Base-by-base conservation (phyloP, 1,284 basidiomycete genomes). In the Melampsora larici-populina region DNA sequence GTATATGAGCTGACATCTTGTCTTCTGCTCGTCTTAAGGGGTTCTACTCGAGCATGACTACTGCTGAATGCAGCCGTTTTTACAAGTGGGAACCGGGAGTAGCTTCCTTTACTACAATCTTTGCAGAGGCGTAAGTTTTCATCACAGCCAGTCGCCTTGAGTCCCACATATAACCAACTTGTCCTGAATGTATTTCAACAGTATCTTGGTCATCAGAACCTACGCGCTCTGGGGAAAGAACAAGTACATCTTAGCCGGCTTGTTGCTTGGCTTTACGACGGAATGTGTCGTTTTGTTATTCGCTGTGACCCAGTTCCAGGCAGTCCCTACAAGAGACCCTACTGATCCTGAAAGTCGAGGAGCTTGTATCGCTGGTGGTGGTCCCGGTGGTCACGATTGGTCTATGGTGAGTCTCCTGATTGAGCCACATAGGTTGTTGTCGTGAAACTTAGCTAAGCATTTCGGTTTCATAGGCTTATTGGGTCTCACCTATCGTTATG, bases 211-310 rank as follows among this genome's bases (percentile, higher is more conserved):
- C 7, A 65, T 77, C 29, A 29, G 74, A 26, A 77, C 74, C 9
- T 77, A 77, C 58, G 74, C 74, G 24, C 43, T 77, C 8, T 77
- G 74, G 74, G 74, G 74, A 77, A 77, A 60, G 58, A 77, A 77
- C 40, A 77, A 70, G 43, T 70, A 63, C 21, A 77, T 77, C 49
- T 40, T 77, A 9, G 65, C 55, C 33, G 58, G 60, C 58, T 43
- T 77, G 13, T 51, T 77, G 21, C 21, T 48, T 11, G 74, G 74
- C 40, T 33, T 77, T 31, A 24, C 36, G 15, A 63, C 49, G 15
- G 74, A 77, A 64, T 70, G 66, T 51, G 36, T 63, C 21, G 74
- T 77, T 13, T 64, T 77, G 58, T 70, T 77, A 36, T 77, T 62
- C 51, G 74, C 74, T 40, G 67, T 70, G 21, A 77, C 65, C 46